phyloP scores from a whole-genome alignment of 2,329 filamentous ascomycete genomes.

The Pezicula neosporulosa region DNA sequence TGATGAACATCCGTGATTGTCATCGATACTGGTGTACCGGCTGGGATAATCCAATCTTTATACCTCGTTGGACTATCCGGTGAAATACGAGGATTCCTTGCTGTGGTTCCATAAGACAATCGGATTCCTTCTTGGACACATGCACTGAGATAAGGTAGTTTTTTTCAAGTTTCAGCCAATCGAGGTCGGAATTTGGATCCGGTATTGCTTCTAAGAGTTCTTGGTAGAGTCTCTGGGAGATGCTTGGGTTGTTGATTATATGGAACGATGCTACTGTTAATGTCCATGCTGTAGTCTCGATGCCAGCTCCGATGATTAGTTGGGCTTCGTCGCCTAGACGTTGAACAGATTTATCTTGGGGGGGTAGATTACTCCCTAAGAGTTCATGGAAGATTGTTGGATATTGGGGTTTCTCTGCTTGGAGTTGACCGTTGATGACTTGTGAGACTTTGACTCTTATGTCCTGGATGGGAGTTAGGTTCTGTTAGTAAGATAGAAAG shows the following conservation, averaged over 20 bases:
- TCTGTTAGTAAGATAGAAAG: no score
- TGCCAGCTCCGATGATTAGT: conserved; percentile 33
- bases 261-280: conserved; percentile 25
- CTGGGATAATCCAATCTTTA: conserved; percentile 13
- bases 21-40: conserved; percentile 13
- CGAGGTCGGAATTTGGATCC: conserved; percentile 9
- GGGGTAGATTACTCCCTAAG: conserved; percentile 29
- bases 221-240: conserved; percentile 17
- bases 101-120: conserved; percentile 8
- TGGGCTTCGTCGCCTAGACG: conserved; percentile 35
- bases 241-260: conserved; percentile 21
- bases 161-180: conserved; percentile 30
- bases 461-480: not conserved
- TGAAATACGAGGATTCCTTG: conserved; percentile 4
- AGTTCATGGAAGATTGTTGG: conserved; percentile 16
- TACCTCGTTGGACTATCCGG: conserved; percentile 6
- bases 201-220: conserved; percentile 23
- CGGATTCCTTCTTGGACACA: conserved; percentile 12
- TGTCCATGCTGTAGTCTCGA: conserved; percentile 32
- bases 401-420: conserved; percentile 5
- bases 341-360: conserved; percentile 31
- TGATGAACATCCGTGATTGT: conserved; percentile 21
- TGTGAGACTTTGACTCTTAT: not conserved
- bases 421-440: not conserved
- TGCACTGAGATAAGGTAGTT: conserved; percentile 33